Percentiles rank a stretch among this genome's conserved stretches.
phyloP scores from a whole-genome alignment of 768 basidiomycete species.

The Termitomyces sp. region DNA sequence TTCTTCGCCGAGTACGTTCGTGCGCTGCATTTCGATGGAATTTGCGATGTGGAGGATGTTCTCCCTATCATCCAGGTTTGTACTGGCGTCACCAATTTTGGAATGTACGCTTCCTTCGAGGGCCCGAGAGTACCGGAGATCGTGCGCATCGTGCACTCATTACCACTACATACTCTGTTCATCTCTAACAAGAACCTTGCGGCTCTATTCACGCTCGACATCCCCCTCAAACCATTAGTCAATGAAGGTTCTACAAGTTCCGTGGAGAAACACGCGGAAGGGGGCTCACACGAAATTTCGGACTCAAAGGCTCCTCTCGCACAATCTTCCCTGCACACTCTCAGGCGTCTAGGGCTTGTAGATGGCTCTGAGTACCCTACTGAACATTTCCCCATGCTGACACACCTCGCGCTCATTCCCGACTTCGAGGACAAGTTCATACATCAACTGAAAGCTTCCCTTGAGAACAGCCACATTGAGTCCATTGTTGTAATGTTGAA shows the following conservation, averaged over 20 bases:
- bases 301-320: neutral
- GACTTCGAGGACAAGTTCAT: constrained; percentile 3
- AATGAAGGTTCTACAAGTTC: neutral
- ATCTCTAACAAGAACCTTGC: constrained; percentile 4
- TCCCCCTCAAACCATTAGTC: neutral
- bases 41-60: neutral
- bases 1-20: constrained; percentile 13
- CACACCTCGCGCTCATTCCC: constrained; percentile 9
- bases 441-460: constrained; percentile 1
- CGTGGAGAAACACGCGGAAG: neutral
- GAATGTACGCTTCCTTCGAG: constrained; percentile 6
- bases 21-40: constrained; percentile 5
- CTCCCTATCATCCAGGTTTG: constrained; percentile 6
- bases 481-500: constrained; percentile 12
- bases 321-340: constrained; percentile 3
- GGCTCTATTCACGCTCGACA: neutral
- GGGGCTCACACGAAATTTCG: neutral
- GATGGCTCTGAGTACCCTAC: constrained; percentile 7
- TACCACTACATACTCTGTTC: constrained; percentile 8
- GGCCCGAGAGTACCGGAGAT: constrained; percentile 3
- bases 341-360: constrained; percentile 6
- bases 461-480: constrained; percentile 6
- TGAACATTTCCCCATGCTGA: constrained; percentile 9
- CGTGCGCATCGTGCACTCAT: neutral
- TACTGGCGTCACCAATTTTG: constrained; percentile 12